These are phyloP conservation scores for Lipomyces yamanashiensis DNA, from an alignment of 805 yeast genomes.

Conservation along the genomic window DNA sequence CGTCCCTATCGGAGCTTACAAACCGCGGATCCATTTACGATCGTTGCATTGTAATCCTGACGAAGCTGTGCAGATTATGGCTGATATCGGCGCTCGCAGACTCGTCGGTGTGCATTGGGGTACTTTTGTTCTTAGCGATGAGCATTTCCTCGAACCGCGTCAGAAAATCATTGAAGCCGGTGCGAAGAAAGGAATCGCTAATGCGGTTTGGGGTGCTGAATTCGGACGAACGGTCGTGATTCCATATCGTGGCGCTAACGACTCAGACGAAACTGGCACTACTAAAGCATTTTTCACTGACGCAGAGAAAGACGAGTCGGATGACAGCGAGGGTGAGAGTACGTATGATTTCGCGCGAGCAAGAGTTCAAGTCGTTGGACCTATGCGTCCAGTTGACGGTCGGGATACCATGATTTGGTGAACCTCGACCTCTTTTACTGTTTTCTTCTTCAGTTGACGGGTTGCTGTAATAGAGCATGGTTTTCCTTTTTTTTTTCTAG, in stretches of 20 bases:
- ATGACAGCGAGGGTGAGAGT: conserved; percentile 18
- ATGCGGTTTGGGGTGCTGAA: conserved; percentile 65
- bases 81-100: conserved; percentile 61
- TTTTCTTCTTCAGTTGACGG: too few relatives aligned
- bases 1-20: conserved; percentile 92
- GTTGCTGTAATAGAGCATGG: neutral
- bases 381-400: conserved; percentile 27
- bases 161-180: conserved; percentile 23
- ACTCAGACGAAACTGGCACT: neutral
- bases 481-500: neutral
- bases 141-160: conserved; percentile 72
- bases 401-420: conserved; percentile 32
- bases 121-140: conserved; percentile 86
- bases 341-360: conserved; percentile 9
- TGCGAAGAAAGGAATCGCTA: conserved; percentile 42
- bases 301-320: conserved; percentile 1
- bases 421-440: neutral
- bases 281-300: neutral
- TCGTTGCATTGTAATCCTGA: conserved; percentile 86
- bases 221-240: conserved; percentile 70
- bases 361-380: conserved; percentile 5
- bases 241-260: conserved; percentile 19
- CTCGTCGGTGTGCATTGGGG: conserved; percentile 97
- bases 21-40: conserved; percentile 91
- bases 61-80: conserved; percentile 72